Evolutionary conservation across 148 eudicot genomes (phyloP).

Genomic region (Vaccinium corymbosum): DNA sequence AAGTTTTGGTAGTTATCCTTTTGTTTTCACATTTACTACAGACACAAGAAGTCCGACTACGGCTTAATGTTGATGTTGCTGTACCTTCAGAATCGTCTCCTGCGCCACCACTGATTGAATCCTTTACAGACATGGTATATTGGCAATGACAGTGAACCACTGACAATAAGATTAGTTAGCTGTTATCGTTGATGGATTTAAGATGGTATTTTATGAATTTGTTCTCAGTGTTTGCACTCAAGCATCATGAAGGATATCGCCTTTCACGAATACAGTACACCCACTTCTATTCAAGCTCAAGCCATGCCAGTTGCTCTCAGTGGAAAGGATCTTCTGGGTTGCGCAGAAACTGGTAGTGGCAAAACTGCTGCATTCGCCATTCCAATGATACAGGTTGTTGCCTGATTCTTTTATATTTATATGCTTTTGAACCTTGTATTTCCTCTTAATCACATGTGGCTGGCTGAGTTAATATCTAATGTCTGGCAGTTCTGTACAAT

Average conservation of each 20-base stretch:
- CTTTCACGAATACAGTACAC: constrained; percentile 38
- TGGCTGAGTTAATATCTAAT: neutral
- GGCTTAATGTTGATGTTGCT: constrained; percentile 49
- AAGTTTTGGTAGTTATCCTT: neutral
- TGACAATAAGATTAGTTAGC: neutral
- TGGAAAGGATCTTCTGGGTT: constrained; percentile 53
- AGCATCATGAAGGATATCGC: constrained; percentile 47
- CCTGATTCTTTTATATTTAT: neutral
- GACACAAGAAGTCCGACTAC: constrained; percentile 44
- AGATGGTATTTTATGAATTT: neutral
- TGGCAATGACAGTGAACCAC: neutral
- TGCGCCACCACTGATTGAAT: constrained; percentile 46
- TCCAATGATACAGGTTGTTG: constrained; percentile 52
- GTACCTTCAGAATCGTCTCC: constrained; percentile 34
- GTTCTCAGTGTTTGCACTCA: constrained; percentile 34
- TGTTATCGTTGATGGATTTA: neutral
- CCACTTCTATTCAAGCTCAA: constrained; percentile 53
- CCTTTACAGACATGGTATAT: constrained; percentile 43
- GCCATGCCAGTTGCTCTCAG: constrained; percentile 56
- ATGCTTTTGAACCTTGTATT: constrained; percentile 9
- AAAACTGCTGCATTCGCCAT: constrained; percentile 55
- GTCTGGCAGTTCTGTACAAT: neutral
- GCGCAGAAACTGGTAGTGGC: constrained; percentile 61
- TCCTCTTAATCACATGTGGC: neutral
- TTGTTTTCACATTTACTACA: constrained; percentile 21